Base-by-base conservation (phyloP, 1,284 basidiomycete genomes). In the Butyriboletus pseudospeciosus region DNA sequence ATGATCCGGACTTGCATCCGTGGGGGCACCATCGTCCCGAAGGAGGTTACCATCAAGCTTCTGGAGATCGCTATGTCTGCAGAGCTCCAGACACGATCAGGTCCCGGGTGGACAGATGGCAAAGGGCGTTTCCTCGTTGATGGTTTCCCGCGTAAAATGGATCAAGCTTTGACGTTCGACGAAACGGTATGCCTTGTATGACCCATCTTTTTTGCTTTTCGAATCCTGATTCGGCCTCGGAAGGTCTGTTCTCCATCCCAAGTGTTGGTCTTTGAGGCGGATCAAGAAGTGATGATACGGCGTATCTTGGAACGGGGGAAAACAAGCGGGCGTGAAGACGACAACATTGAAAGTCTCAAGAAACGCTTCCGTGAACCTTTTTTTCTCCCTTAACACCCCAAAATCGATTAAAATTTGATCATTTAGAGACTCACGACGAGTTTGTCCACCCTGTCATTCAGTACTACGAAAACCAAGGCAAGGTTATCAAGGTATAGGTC, bases 401-500 rank as follows among this genome's bases (percentile, higher is more conserved):
- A 32, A 23, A 51, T 47, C 44, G 49, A 32, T 35, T 47, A 40
- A 53, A 51, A 53, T 41, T 36, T 49, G 28, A 56, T 49, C 28
- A 30, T 49, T 14, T 56, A 96, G 94, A 76, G 38, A 97, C 95
- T 1, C 98, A 98, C 74, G 80, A 89, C 59, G 85, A 90, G 47
- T 90, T 94, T 46, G 94, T 91, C n/a, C 93, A 94, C 90, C 96
- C 97, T 13, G 97, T 99, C 51, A 92, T 99, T 58, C 79, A 96
- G 52, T 80, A 94, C 72, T 98, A 97, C 73, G 74, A 79, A 51
- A 72, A 78, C 57, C 69, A 80, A 56, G 77, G 75, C 66, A 93
- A 93, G 70, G 92, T 98, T 20, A 85, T 93, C 94, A 58, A 56
- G 52, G 41, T 51, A 51, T 35, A 52, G 20, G 38, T 47, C 14